Evolutionary conservation across 805 yeast genomes (phyloP), one percentile per base, ranked within the genome.

Genomic region (Phaffomyces opuntiae): DNA sequence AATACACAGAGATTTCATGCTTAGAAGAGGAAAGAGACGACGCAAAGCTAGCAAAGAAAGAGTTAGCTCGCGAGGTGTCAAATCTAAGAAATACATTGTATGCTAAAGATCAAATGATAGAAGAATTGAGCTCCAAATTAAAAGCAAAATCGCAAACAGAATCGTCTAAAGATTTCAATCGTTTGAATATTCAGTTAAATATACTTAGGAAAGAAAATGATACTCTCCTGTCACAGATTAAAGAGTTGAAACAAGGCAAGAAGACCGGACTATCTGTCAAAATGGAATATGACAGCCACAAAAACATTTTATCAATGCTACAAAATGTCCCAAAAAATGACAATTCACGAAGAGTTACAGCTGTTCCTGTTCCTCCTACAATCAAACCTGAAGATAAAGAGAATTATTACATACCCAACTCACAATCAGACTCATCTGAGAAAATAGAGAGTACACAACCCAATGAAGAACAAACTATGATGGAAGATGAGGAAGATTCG

Each of bases 161-260:
- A 14, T 7, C 39, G 19, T n/a, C 41, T 14, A 41, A n/a, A 29
- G 51, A 48, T 3, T 34, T 37, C 27, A 48, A 50, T 17, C 16
- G 39, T 1, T 35, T 50, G 16, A 51, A 49, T 25, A 38, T 36
- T 4, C 36, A 44, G 31, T 31, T 47, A 14, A 46, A 47, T 29
- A 27, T 35, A 6, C 16, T 38, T 6, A 25, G 41, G 7, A 32
- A 17, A 19, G 39, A 45, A 13, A 50, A 45, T 31, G 43, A 34
- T 14, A 5, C 21, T 5, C 33, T 43, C 11, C 37, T 31, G 25
- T 29, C 11, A 6, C 39, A 40, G 16, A 9, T 42, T 16, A 40
- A 43, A 9, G 47, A 42, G 5, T 25, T 11, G 17, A 35, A 21
- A 27, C 47, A 5, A 24, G 35, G 17, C 9, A 35, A 26, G 13